Percentiles rank a stretch among this genome's conserved stretches.
Evolutionary conservation across 2,329 filamentous ascomycete species (phyloP).

Genomic region (Calonectria leucothoes): DNA sequence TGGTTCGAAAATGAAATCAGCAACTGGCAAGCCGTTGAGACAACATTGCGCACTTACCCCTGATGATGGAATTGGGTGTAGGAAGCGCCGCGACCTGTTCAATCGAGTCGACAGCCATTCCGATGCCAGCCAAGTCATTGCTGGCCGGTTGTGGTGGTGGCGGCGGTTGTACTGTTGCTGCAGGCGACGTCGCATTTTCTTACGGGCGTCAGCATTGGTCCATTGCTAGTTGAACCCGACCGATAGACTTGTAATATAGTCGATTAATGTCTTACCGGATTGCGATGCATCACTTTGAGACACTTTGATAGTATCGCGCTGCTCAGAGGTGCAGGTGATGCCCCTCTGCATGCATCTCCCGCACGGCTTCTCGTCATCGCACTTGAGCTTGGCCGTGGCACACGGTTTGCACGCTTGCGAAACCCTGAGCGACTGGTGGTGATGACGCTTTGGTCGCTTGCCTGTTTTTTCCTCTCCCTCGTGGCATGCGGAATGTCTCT

Average conservation of each 20-base stretch:
- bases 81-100: slow-evolving; percentile 16
- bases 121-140: slow-evolving; percentile 1
- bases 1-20: background rate
- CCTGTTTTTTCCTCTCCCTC: slow-evolving; percentile 21
- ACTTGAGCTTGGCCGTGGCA: slow-evolving; percentile 28
- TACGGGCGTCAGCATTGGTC: background rate
- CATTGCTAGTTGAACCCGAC: background rate
- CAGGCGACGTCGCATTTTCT: slow-evolving; percentile 11
- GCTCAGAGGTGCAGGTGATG: slow-evolving; percentile 14
- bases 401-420: slow-evolving; percentile 30
- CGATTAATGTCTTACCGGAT: slow-evolving; percentile 5
- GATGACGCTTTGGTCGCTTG: slow-evolving; percentile 25
- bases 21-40: background rate
- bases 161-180: too few relatives aligned
- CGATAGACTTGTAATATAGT: background rate
- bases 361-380: slow-evolving; percentile 26
- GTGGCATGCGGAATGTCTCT: slow-evolving; percentile 26
- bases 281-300: slow-evolving; percentile 18
- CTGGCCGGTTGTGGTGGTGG: background rate
- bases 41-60: background rate
- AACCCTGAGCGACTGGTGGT: slow-evolving; percentile 20
- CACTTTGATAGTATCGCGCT: slow-evolving; percentile 18
- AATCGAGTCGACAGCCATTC: slow-evolving; percentile 6
- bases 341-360: slow-evolving; percentile 21
- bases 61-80: slow-evolving; percentile 19